Base-by-base conservation (phyloP, 768 basidiomycete genomes). In the Naematelia aurantialba region DNA sequence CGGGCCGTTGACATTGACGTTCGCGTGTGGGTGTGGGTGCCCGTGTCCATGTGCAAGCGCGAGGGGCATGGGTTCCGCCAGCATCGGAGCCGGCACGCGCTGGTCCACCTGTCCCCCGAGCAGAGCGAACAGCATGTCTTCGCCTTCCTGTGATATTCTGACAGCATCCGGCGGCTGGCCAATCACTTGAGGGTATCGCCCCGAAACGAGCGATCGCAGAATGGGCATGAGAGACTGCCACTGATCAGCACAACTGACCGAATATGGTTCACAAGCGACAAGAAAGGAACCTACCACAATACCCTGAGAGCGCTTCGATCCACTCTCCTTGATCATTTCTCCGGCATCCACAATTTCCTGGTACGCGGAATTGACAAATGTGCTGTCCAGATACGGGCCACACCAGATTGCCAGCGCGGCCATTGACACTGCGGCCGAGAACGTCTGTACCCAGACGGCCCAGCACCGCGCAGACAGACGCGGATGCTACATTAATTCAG, bases 391-490 rank as follows among this genome's bases (percentile, higher is more conserved):
- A 49, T 64, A 62, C 3, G 71, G 71, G 26, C 68, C 68, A 52
- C 67, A 65, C 71, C 71, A 73, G 44, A 70, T 70, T 13, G 72
- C 72, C 0, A 73, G 52, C 13, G 72, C 72, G 3, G 72, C 60
- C 46, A 73, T 67, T 4, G 72, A 70, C 1, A 73, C 72, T 1
- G 69, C 67, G 4, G 72, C 69, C 14, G 67, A 69, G 57, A 73
- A 73, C 11, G 69, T 62, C 48, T 73, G 72, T 5, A 73, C 69
- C 72, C 72, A 73, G 13, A 65, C 62, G 24, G 65, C 60, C 72
- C 72, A 73, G 13, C 48, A 51, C 34, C 69, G 58, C 31, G 66
- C 66, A 29, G 67, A 58, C 5, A 73, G 31, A 13, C 61, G 56
- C 11, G 72, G 69, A 49, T 73, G 69, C 58, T 62, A 29, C 10